Evolutionary conservation across 805 yeast genomes (phyloP).

Genomic region (Candida fluviatilis): DNA sequence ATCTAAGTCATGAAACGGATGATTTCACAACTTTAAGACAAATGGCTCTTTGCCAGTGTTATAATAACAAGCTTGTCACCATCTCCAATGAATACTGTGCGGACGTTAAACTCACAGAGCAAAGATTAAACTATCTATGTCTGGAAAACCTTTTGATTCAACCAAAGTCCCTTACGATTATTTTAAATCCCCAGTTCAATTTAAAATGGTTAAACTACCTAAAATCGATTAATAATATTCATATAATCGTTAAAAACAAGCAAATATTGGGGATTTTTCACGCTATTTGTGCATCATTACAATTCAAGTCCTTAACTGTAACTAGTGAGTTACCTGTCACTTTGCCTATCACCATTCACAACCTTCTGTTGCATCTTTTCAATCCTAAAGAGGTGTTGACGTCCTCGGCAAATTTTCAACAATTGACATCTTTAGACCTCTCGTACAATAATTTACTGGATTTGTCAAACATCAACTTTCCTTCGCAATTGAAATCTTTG

Average conservation of each 20-base stretch:
- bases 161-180: constrained; percentile 15
- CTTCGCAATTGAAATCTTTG: constrained; percentile 14
- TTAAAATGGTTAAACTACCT: neutral
- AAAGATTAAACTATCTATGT: constrained; percentile 13
- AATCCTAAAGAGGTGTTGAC: constrained; percentile 9
- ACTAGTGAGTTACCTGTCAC: neutral
- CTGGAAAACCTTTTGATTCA: constrained; percentile 13
- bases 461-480: constrained; percentile 16
- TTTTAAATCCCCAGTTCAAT: neutral
- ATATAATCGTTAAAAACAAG: neutral
- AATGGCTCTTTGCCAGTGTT: constrained; percentile 9
- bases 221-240: neutral
- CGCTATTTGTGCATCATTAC: neutral
- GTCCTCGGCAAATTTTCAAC: constrained; percentile 7
- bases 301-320: neutral
- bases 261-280: neutral
- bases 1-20: constrained; percentile 1
- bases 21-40: constrained; percentile 1
- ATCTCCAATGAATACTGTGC: constrained; percentile 5
- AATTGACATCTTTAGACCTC: constrained; percentile 19
- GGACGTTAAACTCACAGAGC: constrained; percentile 1
- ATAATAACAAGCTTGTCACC: constrained; percentile 2
- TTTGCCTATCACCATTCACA: constrained; percentile 7
- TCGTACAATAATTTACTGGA: constrained; percentile 25
- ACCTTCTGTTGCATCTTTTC: constrained; percentile 17